Evolutionary conservation across 2,329 filamentous ascomycete genomes (phyloP), one percentile per base, ranked within the genome.

Genomic region (Pseudogymnoascus sp.): DNA sequence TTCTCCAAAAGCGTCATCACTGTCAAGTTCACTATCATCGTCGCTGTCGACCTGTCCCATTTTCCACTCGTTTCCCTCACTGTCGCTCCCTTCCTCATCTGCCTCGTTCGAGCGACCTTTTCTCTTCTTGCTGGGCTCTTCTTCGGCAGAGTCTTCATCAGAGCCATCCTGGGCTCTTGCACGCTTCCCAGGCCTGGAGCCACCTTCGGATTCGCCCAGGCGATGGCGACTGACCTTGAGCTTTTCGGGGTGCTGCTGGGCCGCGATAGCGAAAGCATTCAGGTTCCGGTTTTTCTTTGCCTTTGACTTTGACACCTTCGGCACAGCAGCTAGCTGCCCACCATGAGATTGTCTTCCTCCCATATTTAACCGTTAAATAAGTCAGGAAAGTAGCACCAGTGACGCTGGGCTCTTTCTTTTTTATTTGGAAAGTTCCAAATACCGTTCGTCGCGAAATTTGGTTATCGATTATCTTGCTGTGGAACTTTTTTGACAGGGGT

Each of bases 1-100:
- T 66, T 85, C 83, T 1, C 86, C 87, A 77, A 90, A 85, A 19
- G 87, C 87, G 70, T 89, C 86, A 68, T 90, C 87, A 68, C 84
- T 88, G 72, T 90, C 86, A 63, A 90, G 78, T 66, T 88, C 86
- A 62, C 83, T 86, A 69, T 90, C 87, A 66, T 88, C 82, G 62
- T 88, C 86, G 50, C 82, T 84, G 59, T 82, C 83, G 21, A 87
- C 85, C 59, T 86, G 78, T 6, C 87, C 87, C 68, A 89, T 75
- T 61, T 79, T 83, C 86, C 86, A 90, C 67, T 84, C 81, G 67
- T 89, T 85, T 14, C 87, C 87, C 66, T 88, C 86, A 16, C 83
- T 86, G 70, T 90, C 87, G 66, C 83, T 88, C 24, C 86, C 87
- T 67, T 80, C 79, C 38, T 79, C 78, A 50, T 74, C 74, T 29